Percentiles rank a stretch among this genome's conserved stretches.
Evolutionary conservation across 2,329 filamentous ascomycete genomes (phyloP).

Genomic region (Albifimbria verrucaria): DNA sequence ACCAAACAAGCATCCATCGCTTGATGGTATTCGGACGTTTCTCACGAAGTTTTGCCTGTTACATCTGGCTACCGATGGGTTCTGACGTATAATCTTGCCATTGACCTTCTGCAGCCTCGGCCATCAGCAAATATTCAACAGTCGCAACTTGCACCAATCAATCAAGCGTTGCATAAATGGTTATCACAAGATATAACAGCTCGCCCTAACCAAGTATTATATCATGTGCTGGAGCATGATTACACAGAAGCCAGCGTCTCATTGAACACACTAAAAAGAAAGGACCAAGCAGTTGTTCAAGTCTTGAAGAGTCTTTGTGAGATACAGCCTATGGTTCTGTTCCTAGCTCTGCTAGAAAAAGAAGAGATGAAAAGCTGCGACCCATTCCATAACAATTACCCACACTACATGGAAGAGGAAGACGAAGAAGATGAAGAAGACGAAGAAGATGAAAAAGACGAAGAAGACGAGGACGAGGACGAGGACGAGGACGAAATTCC

Average conservation of each 20-base stretch:
- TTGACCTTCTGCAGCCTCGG: constrained; percentile 10
- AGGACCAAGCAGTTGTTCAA: constrained; percentile 21
- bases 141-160: constrained; percentile 11
- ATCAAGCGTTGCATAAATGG: constrained; percentile 22
- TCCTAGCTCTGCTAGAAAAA: constrained; percentile 29
- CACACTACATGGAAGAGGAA: constrained; percentile 9
- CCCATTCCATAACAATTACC: not conserved
- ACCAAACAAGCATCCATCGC: constrained; percentile 14
- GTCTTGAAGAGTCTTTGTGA: constrained; percentile 18
- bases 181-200: constrained; percentile 5
- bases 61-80: constrained; percentile 45
- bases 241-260: constrained; percentile 31
- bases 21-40: constrained; percentile 49
- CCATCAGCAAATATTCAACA: constrained; percentile 16
- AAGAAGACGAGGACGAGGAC: constrained; percentile 5
- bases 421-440: constrained; percentile 6
- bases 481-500: constrained; percentile 6
- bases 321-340: constrained; percentile 25
- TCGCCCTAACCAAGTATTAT: constrained; percentile 13
- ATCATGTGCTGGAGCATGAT: constrained; percentile 28
- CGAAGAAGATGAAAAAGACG: constrained; percentile 6
- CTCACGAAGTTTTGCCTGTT: constrained; percentile 47
- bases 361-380: constrained; percentile 17
- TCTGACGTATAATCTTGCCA: constrained; percentile 48
- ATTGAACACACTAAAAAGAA: constrained; percentile 19